A percentile compares a stretch with the other conserved stretches of the same genome.
phyloP scores from a whole-genome alignment of 2,329 filamentous ascomycete genomes.

The Arthrobotrys sinensis region DNA sequence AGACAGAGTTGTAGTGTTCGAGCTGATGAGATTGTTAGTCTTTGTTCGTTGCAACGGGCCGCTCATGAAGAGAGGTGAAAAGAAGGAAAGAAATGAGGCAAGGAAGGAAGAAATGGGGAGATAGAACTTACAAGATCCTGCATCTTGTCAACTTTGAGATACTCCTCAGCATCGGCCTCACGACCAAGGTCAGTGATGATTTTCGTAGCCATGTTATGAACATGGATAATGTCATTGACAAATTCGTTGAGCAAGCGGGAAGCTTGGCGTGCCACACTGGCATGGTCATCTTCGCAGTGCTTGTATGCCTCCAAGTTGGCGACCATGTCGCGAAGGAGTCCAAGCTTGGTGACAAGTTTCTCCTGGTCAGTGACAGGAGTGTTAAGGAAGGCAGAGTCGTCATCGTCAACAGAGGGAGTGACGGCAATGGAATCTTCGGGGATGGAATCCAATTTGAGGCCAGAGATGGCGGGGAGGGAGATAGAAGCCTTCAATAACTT shows the following conservation, averaged over 20 bases:
- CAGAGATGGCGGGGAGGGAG: too few relatives aligned
- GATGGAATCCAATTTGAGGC: not conserved
- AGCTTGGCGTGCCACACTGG: not conserved
- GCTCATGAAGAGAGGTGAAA: not conserved
- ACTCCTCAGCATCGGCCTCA: not conserved
- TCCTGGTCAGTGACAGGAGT: slow-evolving; percentile 4
- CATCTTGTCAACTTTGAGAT: slow-evolving; percentile 2
- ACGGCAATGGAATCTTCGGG: not conserved
- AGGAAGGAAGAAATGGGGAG: too few relatives aligned
- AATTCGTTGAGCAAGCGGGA: not conserved
- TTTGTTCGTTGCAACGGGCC: not conserved
- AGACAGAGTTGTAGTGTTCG: slow-evolving; percentile 19
- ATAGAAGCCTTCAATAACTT: too few relatives aligned
- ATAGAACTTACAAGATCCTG: slow-evolving; percentile 32
- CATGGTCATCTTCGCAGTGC: not conserved
- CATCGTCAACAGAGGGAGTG: not conserved
- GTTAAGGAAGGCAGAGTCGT: not conserved
- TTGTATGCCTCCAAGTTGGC: slow-evolving; percentile 5
- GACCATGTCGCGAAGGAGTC: slow-evolving; percentile 9
- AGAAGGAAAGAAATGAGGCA: not conserved
- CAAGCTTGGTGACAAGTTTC: not conserved
- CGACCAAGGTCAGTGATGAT: not conserved
- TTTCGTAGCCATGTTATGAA: slow-evolving; percentile 6
- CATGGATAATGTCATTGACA: not conserved
- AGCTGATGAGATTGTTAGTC: slow-evolving; percentile 4